phyloP scores from a whole-genome alignment of 495 filamentous ascomycete species.

The Cudoniella acicularis region DNA sequence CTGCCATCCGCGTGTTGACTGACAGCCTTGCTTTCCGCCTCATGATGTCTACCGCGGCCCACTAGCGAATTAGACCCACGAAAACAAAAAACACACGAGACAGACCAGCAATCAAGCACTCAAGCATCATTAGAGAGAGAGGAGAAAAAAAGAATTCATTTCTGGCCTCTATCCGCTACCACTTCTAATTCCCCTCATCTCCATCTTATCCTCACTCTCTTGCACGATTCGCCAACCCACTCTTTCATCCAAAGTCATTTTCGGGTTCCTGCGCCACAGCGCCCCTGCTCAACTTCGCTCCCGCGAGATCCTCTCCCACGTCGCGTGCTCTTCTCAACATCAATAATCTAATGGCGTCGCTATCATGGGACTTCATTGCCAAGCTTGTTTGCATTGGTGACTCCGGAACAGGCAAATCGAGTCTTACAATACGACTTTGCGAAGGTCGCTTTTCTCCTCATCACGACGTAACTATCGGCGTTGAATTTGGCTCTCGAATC shows the following conservation, averaged over 20 bases:
- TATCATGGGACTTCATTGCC: constrained; percentile 94
- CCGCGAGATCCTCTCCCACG: neutral
- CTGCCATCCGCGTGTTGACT: neutral
- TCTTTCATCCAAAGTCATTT: neutral
- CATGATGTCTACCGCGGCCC: neutral
- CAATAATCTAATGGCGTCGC: constrained; percentile 11
- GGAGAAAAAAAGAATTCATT: too few relatives aligned
- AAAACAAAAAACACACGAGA: neutral
- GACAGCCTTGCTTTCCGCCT: neutral
- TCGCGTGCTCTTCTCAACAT: constrained; percentile 13
- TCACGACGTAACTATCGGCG: constrained; percentile 97
- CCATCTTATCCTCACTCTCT: neutral
- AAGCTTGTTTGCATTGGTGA: constrained; percentile 98
- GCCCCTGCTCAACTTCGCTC: neutral
- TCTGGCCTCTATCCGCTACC: too few relatives aligned
- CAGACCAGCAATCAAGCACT: neutral
- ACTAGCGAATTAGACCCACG: neutral
- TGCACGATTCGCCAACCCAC: neutral
- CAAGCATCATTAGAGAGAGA: neutral
- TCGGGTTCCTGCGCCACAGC: neutral
- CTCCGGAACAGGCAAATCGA: constrained; percentile 87
- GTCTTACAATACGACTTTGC: constrained; percentile 88
- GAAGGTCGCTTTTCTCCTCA: constrained; percentile 90
- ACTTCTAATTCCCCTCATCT: too few relatives aligned
- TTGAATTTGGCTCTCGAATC: constrained; percentile 93